Base-by-base conservation (phyloP, 2,329 filamentous ascomycete species). In the Aspergillus fructus region DNA sequence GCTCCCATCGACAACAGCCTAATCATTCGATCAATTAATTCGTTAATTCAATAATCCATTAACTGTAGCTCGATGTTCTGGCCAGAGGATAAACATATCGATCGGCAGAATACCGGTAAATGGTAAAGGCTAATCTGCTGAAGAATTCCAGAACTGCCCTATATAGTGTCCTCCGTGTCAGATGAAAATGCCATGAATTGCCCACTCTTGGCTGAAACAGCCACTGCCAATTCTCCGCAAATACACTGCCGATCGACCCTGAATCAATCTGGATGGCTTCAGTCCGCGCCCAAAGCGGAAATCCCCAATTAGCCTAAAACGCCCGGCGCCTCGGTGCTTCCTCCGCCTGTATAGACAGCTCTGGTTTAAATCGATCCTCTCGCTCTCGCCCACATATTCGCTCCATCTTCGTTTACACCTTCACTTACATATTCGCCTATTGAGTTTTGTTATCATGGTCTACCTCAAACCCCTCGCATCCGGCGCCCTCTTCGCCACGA, bases 181-280 rank as follows among this genome's bases (percentile, higher is more conserved):
- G 27, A 30, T 3, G 9, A 30, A 4, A 11, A 4, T 3, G 27
- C 41, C 41, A 5, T 8, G 9, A 3, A 30, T 7, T 17, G 17
- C 4, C 3, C 42, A n/a, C n/a, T 8, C 45, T 55, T 56, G 53
- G 53, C 53, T 50, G 47, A 56, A 56, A 56, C 53, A 17, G 39
- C 23, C 13, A 12, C 2, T 23, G 47, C 34, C 33, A 4, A 11
- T 17, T 4, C 17, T 6, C 3, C 3, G 5, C 4, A 33, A 40
- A 17, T 27, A 34, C 27, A 15, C 2, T 46, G 46, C 7, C 47
- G 46, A 42, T 46, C 40, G 53, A 11, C 37, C 33, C 47, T 45
- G 33, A 40, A 46, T 41, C 34, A 4, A 9, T 30, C 27, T 11
- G 7, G 9, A 30, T 30, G 7, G 23, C 52, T 55, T 55, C 52